Percentiles rank a stretch among this genome's conserved stretches.
Evolutionary conservation across 495 filamentous ascomycete genomes (phyloP).

Genomic region (Podospora pseudocomata): DNA sequence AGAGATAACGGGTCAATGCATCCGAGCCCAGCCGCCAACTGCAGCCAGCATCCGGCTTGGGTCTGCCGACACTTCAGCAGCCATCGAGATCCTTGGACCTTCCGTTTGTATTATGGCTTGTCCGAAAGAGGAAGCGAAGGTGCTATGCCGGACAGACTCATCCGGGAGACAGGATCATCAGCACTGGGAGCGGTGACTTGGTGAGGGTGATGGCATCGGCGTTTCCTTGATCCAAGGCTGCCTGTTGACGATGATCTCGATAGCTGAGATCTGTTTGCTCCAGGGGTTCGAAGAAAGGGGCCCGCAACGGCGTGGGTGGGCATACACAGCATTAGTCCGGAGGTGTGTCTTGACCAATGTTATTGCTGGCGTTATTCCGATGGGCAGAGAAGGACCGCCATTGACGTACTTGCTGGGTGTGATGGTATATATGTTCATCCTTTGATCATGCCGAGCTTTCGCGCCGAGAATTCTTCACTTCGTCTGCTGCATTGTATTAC

Average conservation of each 20-base stretch:
- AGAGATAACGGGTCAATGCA: slow-evolving; percentile 6
- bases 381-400: background rate
- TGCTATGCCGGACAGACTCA: background rate
- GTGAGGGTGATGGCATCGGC: background rate
- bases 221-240: background rate
- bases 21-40: background rate
- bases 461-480: slow-evolving; percentile 1
- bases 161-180: background rate
- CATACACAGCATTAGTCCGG: slow-evolving; percentile 12
- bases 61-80: background rate
- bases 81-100: background rate
- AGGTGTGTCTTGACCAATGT: slow-evolving; percentile 7
- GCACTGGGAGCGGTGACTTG: background rate
- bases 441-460: background rate
- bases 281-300: background rate
- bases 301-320: background rate
- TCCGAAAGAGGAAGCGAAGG: background rate
- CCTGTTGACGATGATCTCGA: slow-evolving; percentile 4
- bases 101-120: background rate
- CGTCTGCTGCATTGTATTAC: background rate
- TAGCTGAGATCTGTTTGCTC: slow-evolving; percentile 1
- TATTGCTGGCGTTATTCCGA: slow-evolving; percentile 1
- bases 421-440: slow-evolving; percentile 20
- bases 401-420: background rate
- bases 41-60: background rate